Percentiles rank a stretch among this genome's conserved stretches.
Conservation (phyloP, 352 stramenopile species). For the Phytophthora brassicae region DNA sequence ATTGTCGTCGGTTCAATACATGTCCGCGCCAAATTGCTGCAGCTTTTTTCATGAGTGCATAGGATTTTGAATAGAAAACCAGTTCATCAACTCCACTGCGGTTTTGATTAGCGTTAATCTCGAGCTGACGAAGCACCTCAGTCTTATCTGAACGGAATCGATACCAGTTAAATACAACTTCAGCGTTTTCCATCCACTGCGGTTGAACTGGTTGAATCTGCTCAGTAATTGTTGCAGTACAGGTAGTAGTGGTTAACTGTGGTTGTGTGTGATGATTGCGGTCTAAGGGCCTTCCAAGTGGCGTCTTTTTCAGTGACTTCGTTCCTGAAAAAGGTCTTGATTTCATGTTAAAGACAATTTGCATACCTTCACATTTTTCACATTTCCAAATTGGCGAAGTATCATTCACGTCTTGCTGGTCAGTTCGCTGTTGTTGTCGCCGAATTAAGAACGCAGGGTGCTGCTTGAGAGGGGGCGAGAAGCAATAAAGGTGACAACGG, state of each 20-base stretch:
- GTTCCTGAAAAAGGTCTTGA: constrained; percentile 1
- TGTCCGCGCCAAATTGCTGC: constrained; percentile 45
- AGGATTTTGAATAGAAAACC: constrained; percentile 50
- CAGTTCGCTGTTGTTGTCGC: constrained; percentile 13
- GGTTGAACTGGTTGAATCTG: constrained; percentile 21
- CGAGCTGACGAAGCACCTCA: constrained; percentile 10
- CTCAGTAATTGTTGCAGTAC: background rate
- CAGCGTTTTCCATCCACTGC: constrained; percentile 22
- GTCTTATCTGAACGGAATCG: constrained; percentile 28
- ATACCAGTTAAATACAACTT: constrained; percentile 37
- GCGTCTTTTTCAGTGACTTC: background rate
- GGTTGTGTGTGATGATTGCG: background rate
- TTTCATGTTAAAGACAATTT: constrained; percentile 26
- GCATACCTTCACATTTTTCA: constrained; percentile 31
- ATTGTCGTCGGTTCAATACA: constrained; percentile 20
- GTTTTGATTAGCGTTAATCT: background rate
- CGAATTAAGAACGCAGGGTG: constrained; percentile 47
- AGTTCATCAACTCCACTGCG: constrained; percentile 31
- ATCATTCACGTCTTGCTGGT: background rate
- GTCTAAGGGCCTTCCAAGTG: background rate
- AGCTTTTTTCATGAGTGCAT: constrained; percentile 53
- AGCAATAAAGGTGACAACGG: constrained; percentile 70
- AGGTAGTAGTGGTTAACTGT: background rate
- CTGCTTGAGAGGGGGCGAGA: constrained; percentile 58
- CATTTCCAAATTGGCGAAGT: constrained; percentile 26